Conservation (phyloP, 257 asterid species). For the Nicotiana paniculata region DNA sequence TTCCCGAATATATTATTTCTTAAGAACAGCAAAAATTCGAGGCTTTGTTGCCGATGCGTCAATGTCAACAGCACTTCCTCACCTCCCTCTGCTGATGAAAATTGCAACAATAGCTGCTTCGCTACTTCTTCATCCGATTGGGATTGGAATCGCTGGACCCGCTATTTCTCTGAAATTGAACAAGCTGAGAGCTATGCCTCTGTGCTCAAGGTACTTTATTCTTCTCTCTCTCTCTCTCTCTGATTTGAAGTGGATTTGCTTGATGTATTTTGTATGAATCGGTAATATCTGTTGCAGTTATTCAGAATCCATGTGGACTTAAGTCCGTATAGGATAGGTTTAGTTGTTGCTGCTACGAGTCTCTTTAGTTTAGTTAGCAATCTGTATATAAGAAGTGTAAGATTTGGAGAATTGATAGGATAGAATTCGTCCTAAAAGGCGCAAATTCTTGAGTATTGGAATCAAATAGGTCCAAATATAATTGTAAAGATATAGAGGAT, state of each 20-base stretch:
- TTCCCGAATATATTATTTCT: slow-evolving; percentile 21
- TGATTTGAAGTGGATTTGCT: background rate
- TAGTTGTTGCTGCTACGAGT: background rate
- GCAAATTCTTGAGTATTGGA: background rate
- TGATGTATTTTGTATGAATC: background rate
- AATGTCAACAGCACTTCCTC: slow-evolving; percentile 12
- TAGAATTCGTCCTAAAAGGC: background rate
- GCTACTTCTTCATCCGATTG: slow-evolving; percentile 46
- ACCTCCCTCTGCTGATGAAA: slow-evolving; percentile 14
- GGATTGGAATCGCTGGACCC: slow-evolving; percentile 93
- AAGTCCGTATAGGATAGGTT: no score
- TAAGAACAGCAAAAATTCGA: slow-evolving; percentile 29
- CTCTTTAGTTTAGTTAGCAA: background rate
- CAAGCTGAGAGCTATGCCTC: slow-evolving; percentile 82
- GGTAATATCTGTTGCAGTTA: background rate
- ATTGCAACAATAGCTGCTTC: slow-evolving; percentile 16
- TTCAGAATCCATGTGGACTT: background rate
- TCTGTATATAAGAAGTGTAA: background rate
- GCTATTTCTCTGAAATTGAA: slow-evolving; percentile 81
- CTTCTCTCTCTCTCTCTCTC: background rate
- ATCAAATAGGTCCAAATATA: background rate
- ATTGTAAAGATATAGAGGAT: background rate
- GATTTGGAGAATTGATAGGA: background rate
- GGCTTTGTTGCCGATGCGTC: slow-evolving; percentile 48
- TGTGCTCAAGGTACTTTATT: slow-evolving; percentile 52